A percentile compares a stretch with the other conserved stretches of the same genome.
phyloP scores from a whole-genome alignment of 306 rosid genomes.

The Acacia confusa region DNA sequence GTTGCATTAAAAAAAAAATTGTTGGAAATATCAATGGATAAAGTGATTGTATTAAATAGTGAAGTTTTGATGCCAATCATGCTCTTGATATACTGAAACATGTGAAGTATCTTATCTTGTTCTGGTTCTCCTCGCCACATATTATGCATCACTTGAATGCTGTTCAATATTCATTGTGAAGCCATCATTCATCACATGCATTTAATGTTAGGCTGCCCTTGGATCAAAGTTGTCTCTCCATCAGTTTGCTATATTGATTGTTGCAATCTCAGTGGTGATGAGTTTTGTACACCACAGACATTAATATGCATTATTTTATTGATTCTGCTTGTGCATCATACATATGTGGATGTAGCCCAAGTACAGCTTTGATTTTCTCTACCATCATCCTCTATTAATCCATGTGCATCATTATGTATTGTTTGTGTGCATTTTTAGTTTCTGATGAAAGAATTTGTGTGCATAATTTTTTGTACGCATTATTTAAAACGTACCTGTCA shows the following conservation, averaged over 20 bases:
- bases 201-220: background rate
- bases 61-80: conserved; percentile 4
- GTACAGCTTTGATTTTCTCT: conserved; percentile 1
- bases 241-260: background rate
- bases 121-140: background rate
- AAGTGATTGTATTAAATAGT: background rate
- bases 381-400: background rate
- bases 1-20: background rate
- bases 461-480: too few species aligned
- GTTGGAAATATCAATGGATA: conserved; percentile 9
- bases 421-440: background rate
- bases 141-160: conserved; percentile 5
- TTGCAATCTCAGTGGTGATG: background rate
- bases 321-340: background rate
- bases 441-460: background rate
- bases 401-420: background rate
- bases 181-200: background rate
- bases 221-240: background rate
- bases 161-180: conserved; percentile 3
- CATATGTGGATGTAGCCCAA: background rate
- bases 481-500: background rate
- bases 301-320: background rate
- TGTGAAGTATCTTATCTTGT: conserved; percentile 6
- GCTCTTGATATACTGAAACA: conserved; percentile 9
- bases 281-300: background rate